Conservation (phyloP, 2,329 filamentous ascomycete species). For the Aspergillus alliaceus region DNA sequence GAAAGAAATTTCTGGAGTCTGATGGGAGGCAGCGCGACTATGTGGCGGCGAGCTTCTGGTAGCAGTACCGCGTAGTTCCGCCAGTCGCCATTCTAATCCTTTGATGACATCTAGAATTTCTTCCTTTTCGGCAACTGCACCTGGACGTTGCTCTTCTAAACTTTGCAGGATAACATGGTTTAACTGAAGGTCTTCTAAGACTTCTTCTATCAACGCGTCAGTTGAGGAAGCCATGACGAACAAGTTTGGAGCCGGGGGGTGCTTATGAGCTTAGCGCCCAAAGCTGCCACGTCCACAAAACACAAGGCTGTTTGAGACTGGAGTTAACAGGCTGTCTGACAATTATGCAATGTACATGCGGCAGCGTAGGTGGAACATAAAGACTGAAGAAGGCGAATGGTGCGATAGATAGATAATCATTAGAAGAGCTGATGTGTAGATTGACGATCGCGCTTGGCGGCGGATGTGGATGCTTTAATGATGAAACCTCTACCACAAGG, state of each 20-base stretch:
- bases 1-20: background rate
- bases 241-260: background rate
- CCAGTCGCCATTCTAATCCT: constrained; percentile 25
- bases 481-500: background rate
- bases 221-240: constrained; percentile 12
- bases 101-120: constrained; percentile 28
- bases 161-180: constrained; percentile 33
- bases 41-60: background rate
- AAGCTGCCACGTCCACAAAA: background rate
- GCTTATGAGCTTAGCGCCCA: background rate
- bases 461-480: background rate
- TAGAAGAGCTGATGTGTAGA: background rate
- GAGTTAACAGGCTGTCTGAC: background rate
- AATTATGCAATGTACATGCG: background rate
- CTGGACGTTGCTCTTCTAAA: constrained; percentile 25
- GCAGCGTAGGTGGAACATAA: background rate
- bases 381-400: background rate
- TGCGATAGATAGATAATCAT: background rate
- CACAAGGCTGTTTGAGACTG: background rate
- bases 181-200: constrained; percentile 34
- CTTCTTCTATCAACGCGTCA: constrained; percentile 22
- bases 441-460: background rate
- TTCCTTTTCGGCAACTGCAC: constrained; percentile 22
- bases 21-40: background rate
- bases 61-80: constrained; percentile 19